Conservation (phyloP, 2,329 filamentous ascomycete genomes). For the Sporothrix variecibatus region DNA sequence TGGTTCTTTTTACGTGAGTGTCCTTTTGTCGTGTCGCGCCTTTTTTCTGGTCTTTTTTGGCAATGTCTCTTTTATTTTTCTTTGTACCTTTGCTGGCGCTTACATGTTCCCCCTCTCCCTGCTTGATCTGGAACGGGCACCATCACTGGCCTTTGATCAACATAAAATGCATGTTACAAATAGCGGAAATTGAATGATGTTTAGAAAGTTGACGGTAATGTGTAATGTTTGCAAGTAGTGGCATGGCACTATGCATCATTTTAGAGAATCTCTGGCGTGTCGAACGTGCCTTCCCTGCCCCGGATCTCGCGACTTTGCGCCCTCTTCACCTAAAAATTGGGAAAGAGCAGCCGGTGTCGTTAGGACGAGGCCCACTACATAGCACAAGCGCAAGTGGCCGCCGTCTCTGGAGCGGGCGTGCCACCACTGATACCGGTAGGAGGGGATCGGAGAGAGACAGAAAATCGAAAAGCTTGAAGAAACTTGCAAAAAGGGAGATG, state of each 20-base stretch:
- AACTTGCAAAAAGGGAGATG: conserved; percentile 5
- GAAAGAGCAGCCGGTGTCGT: background rate
- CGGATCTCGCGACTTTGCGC: conserved; percentile 9
- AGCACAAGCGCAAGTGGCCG: background rate
- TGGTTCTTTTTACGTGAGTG: too few species aligned
- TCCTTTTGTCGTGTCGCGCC: too few species aligned
- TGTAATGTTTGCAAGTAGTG: background rate
- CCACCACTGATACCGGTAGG: background rate
- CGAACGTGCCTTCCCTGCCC: background rate
- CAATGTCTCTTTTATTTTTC: background rate
- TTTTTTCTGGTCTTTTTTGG: background rate
- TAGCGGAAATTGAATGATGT: too few species aligned
- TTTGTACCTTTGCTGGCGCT: background rate
- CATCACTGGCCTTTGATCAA: background rate
- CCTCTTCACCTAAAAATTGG: background rate
- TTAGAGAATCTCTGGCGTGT: background rate
- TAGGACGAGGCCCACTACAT: background rate
- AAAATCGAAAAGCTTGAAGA: background rate
- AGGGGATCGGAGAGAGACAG: background rate
- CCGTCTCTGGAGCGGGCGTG: background rate
- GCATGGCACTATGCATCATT: background rate
- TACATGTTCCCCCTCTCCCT: background rate
- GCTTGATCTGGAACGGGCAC: background rate
- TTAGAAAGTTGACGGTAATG: background rate
- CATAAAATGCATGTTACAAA: too few species aligned